phyloP scores from a whole-genome alignment of 345 rosid species.

The Streptanthus diversifolius region DNA sequence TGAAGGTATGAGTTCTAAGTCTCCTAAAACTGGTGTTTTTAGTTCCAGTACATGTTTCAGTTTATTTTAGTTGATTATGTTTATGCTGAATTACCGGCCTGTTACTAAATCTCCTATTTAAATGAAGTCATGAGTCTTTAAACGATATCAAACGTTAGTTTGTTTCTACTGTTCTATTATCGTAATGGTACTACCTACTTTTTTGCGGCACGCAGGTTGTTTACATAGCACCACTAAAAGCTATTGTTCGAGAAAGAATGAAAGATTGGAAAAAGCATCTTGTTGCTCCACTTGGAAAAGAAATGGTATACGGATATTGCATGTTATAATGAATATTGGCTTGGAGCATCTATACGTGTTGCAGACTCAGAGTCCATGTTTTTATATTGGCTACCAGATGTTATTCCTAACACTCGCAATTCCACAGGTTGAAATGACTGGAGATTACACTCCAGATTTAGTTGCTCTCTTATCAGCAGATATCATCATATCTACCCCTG shows the following conservation, averaged over 20 bases:
- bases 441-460: conserved; percentile 97
- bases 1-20: conserved; percentile 57
- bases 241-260: conserved; percentile 98
- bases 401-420: conserved; percentile 11
- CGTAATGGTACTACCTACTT: not conserved
- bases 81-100: not conserved
- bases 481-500: conserved; percentile 94
- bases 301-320: conserved; percentile 54
- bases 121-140: not conserved
- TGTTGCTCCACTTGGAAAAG: conserved; percentile 81
- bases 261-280: conserved; percentile 87
- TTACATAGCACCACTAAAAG: conserved; percentile 98
- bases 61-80: conserved; percentile 1
- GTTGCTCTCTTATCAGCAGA: conserved; percentile 97
- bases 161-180: conserved; percentile 5
- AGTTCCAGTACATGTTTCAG: not conserved
- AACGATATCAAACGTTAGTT: not conserved
- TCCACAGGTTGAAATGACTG: conserved; percentile 95
- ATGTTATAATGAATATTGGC: not conserved
- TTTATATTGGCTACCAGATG: conserved; percentile 13
- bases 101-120: not conserved
- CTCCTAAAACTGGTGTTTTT: conserved; percentile 3
- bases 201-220: conserved; percentile 54
- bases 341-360: conserved; percentile 12
- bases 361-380: conserved; percentile 6